Evolutionary conservation across 2,329 filamentous ascomycete genomes (phyloP).

Genomic region (Cladosporium halotolerans): DNA sequence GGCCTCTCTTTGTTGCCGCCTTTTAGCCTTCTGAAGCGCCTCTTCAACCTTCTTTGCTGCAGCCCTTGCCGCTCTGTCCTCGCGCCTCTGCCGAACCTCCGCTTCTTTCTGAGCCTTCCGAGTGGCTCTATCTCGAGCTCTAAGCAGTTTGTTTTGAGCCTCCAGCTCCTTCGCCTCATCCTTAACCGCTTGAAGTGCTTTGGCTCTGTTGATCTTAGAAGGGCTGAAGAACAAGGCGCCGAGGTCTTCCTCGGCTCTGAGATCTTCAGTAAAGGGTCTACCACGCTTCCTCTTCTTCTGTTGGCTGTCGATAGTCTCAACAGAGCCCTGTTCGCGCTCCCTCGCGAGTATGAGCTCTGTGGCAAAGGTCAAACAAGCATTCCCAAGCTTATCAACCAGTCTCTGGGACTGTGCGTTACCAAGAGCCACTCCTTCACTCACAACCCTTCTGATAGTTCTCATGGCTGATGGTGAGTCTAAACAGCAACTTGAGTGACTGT

Average conservation of each 20-base stretch:
- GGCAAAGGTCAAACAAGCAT: neutral
- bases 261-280: neutral
- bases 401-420: neutral
- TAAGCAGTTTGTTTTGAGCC: neutral
- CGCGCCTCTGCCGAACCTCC: neutral
- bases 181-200: neutral
- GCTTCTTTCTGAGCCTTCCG: neutral
- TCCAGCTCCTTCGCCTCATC: neutral
- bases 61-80: neutral
- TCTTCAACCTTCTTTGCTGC: neutral
- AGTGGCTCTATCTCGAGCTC: neutral
- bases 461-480: neutral
- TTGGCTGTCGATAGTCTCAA: neutral
- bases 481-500: neutral
- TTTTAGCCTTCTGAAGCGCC: neutral
- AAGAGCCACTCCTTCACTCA: neutral
- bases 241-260: neutral
- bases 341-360: neutral
- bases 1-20: neutral
- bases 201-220: neutral
- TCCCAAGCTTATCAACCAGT: neutral
- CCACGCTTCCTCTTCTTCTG: neutral
- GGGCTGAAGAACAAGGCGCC: conserved; percentile 3
- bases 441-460: neutral
- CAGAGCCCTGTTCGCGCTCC: neutral